These are phyloP conservation scores for Vitis amurensis DNA, from an alignment of 164 flowering plant species.

Conservation along the genomic window DNA sequence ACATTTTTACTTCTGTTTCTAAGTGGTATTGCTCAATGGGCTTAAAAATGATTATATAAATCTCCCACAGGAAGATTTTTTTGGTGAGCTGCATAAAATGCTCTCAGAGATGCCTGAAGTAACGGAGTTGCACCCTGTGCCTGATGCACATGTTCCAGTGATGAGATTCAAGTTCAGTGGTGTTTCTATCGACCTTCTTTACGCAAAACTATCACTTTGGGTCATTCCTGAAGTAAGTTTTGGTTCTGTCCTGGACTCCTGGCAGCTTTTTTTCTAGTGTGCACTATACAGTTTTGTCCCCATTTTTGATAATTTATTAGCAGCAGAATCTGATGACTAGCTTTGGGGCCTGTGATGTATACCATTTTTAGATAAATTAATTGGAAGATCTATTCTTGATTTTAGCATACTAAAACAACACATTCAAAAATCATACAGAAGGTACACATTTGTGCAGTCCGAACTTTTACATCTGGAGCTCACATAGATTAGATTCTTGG, in stretches of 20 bases:
- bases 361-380: too few relatives aligned
- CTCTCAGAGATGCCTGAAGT: conserved; percentile 90
- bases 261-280: background rate
- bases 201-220: conserved; percentile 79
- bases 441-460: too few relatives aligned
- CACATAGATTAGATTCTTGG: too few relatives aligned
- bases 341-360: too few relatives aligned
- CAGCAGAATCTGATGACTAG: too few relatives aligned
- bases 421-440: too few relatives aligned
- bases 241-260: background rate
- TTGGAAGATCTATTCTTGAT: too few relatives aligned
- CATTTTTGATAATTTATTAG: background rate
- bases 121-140: conserved; percentile 85
- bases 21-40: background rate
- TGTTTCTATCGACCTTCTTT: conserved; percentile 91
- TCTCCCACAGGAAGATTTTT: conserved; percentile 78
- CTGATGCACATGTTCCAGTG: conserved; percentile 97
- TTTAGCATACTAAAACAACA: too few relatives aligned
- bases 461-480: too few relatives aligned
- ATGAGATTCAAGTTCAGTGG: conserved; percentile 87
- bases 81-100: conserved; percentile 75
- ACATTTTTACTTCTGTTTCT: conserved; percentile 3
- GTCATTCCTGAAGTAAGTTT: conserved; percentile 90
- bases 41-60: conserved; percentile 6
- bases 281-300: background rate